phyloP scores from a whole-genome alignment of 192 early-diverging fungal genomes.

The Pecoramyces ruminantium region DNA sequence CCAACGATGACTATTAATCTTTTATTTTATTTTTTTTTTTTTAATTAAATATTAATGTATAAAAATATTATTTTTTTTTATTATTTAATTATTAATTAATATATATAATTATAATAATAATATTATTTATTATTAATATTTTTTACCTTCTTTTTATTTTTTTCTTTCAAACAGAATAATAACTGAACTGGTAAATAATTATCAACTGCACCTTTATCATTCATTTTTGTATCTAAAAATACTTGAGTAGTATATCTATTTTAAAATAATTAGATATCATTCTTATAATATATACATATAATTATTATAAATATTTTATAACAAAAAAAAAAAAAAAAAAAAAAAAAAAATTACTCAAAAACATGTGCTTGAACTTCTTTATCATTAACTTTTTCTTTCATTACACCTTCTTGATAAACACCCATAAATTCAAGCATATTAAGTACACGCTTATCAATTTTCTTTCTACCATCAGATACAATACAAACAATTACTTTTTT shows the following conservation, averaged over 20 bases:
- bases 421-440: slow-evolving; percentile 13
- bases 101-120: not conserved
- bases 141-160: slow-evolving; percentile 35
- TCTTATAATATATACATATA: too few relatives aligned
- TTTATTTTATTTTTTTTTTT: slow-evolving; percentile 51
- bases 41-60: too few relatives aligned
- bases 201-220: slow-evolving; percentile 37
- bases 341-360: not conserved
- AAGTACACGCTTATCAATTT: slow-evolving; percentile 61
- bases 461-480: slow-evolving; percentile 74
- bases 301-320: too few relatives aligned
- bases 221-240: slow-evolving; percentile 26
- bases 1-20: slow-evolving; percentile 44
- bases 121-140: not conserved
- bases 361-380: not conserved
- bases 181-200: slow-evolving; percentile 51
- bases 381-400: slow-evolving; percentile 1
- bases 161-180: slow-evolving; percentile 61
- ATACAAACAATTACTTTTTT: slow-evolving; percentile 85
- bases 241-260: slow-evolving; percentile 42
- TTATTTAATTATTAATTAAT: not conserved
- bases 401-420: slow-evolving; percentile 6
- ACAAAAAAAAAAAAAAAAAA: too few relatives aligned
- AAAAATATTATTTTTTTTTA: too few relatives aligned
- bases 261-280: too few relatives aligned